Conservation (phyloP, 768 basidiomycete genomes). For the Suillus americanus region DNA sequence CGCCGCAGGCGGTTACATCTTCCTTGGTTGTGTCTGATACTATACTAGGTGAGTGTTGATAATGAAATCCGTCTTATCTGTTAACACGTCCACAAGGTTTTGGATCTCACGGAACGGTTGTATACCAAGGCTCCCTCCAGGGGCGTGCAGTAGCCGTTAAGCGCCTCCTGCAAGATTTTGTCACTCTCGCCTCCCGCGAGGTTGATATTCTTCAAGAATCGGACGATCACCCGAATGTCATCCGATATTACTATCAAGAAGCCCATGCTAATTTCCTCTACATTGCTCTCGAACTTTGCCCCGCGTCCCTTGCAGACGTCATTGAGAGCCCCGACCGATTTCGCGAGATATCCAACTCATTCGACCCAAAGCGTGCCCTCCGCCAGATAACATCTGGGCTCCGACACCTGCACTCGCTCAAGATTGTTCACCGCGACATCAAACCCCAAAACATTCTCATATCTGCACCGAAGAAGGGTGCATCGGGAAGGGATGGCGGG, state of each 20-base stretch:
- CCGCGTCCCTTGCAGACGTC: constrained; percentile 84
- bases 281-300: constrained; percentile 95
- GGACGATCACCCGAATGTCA: constrained; percentile 98
- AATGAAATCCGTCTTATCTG: not conserved
- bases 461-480: constrained; percentile 62
- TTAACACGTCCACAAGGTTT: constrained; percentile 56
- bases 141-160: constrained; percentile 98
- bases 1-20: constrained; percentile 29
- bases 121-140: constrained; percentile 92
- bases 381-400: constrained; percentile 86
- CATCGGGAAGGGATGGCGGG: constrained; percentile 38
- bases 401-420: constrained; percentile 87
- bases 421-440: constrained; percentile 97
- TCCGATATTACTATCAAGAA: constrained; percentile 98
- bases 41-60: constrained; percentile 60
- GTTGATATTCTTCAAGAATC: constrained; percentile 93
- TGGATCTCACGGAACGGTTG: constrained; percentile 96
- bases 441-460: constrained; percentile 98
- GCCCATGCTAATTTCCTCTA: constrained; percentile 91
- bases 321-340: constrained; percentile 77
- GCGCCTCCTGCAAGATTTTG: constrained; percentile 91
- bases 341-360: constrained; percentile 73
- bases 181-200: constrained; percentile 91
- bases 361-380: constrained; percentile 87
- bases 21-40: constrained; percentile 73